These are phyloP conservation scores for Ramularia endophylla DNA, from an alignment of 2,329 filamentous ascomycete species.

Conservation along the genomic window DNA sequence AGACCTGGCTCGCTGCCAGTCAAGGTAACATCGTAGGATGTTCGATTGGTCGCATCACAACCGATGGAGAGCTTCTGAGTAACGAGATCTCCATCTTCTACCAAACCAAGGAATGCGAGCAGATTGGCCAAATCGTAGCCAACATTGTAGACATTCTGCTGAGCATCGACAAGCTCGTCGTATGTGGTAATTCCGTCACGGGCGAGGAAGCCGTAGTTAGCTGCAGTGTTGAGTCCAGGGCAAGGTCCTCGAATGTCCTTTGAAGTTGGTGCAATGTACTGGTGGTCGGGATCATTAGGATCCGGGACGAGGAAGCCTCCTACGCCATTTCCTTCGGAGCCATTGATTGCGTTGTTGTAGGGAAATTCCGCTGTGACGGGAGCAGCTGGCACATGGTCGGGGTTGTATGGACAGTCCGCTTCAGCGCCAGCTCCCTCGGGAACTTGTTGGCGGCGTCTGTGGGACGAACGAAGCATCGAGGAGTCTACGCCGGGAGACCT, in stretches of 20 bases:
- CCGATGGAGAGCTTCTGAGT: slow-evolving; percentile 40
- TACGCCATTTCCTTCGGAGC: slow-evolving; percentile 35
- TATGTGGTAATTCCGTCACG: slow-evolving; percentile 37
- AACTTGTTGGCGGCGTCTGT: slow-evolving; percentile 31
- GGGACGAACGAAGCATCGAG: slow-evolving; percentile 25
- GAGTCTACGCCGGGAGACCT: slow-evolving; percentile 33
- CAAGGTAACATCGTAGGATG: slow-evolving; percentile 28
- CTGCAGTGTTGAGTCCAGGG: slow-evolving; percentile 35
- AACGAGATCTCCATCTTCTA: slow-evolving; percentile 36
- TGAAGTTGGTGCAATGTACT: slow-evolving; percentile 32
- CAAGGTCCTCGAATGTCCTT: slow-evolving; percentile 37
- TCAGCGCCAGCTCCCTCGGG: slow-evolving; percentile 24
- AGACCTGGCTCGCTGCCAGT: slow-evolving; percentile 38
- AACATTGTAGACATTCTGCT: slow-evolving; percentile 44
- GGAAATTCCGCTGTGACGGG: slow-evolving; percentile 34
- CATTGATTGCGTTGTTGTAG: slow-evolving; percentile 41
- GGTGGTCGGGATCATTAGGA: slow-evolving; percentile 35
- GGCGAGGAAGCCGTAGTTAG: slow-evolving; percentile 41
- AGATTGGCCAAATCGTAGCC: slow-evolving; percentile 38
- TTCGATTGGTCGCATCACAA: slow-evolving; percentile 40
- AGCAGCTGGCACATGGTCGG: slow-evolving; percentile 34
- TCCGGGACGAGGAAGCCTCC: slow-evolving; percentile 43
- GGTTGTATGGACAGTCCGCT: slow-evolving; percentile 35
- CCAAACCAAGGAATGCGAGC: slow-evolving; percentile 37
- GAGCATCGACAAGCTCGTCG: slow-evolving; percentile 39